Conservation (phyloP, 1,284 basidiomycete genomes). For the Ustilago trichophora region DNA sequence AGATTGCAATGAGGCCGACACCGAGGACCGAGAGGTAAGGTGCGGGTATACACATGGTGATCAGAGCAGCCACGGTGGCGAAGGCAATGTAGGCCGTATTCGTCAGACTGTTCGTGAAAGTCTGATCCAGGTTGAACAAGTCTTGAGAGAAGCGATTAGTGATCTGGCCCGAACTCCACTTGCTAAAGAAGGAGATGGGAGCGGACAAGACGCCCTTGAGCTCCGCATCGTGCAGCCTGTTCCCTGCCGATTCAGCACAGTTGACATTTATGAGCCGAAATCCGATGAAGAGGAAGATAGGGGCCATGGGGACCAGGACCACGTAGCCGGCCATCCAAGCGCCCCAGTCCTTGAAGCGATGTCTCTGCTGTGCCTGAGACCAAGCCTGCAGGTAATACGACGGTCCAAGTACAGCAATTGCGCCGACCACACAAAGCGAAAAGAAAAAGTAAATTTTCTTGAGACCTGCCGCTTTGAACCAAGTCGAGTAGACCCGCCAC, state of each 20-base stretch:
- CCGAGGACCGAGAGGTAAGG: slow-evolving; percentile 36
- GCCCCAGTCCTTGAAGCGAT: slow-evolving; percentile 23
- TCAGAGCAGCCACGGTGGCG: slow-evolving; percentile 11
- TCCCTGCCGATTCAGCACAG: slow-evolving; percentile 26
- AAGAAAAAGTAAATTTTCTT: slow-evolving; percentile 10
- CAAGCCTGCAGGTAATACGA: slow-evolving; percentile 39
- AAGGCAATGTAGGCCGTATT: slow-evolving; percentile 17
- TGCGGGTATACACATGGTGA: slow-evolving; percentile 45
- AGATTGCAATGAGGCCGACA: slow-evolving; percentile 7
- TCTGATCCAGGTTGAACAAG: slow-evolving; percentile 46
- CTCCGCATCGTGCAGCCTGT: slow-evolving; percentile 27
- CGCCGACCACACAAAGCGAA: background rate
- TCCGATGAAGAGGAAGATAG: slow-evolving; percentile 11
- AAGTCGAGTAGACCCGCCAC: slow-evolving; percentile 24
- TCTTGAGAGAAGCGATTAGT: slow-evolving; percentile 58
- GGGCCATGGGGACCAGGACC: slow-evolving; percentile 3
- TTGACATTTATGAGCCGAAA: slow-evolving; percentile 8
- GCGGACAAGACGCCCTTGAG: slow-evolving; percentile 36
- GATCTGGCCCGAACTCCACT: slow-evolving; percentile 45
- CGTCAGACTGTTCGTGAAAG: slow-evolving; percentile 17
- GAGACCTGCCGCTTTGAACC: slow-evolving; percentile 23
- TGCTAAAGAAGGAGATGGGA: slow-evolving; percentile 45
- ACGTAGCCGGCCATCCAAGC: slow-evolving; percentile 23
- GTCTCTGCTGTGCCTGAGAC: slow-evolving; percentile 22
- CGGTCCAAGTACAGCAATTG: background rate